phyloP scores from a whole-genome alignment of 2,329 filamentous ascomycete species.

The Exserohilum rostratum region DNA sequence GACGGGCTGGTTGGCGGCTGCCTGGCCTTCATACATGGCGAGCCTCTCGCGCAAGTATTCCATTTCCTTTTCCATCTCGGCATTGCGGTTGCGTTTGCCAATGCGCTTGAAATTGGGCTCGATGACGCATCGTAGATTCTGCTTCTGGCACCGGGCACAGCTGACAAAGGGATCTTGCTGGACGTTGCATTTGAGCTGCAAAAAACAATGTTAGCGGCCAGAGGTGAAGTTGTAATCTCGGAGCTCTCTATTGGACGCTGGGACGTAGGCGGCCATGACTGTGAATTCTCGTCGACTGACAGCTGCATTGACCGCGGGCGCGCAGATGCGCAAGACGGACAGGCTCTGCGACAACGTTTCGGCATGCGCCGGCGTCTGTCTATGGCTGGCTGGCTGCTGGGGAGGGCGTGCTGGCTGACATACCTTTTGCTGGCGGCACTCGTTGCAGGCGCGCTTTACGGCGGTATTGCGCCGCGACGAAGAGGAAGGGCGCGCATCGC shows the following conservation, averaged over 20 bases:
- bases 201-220: slow-evolving; percentile 25
- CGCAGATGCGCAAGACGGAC: too few species aligned
- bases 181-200: slow-evolving; percentile 80
- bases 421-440: slow-evolving; percentile 86
- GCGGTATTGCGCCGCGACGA: slow-evolving; percentile 42
- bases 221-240: not conserved
- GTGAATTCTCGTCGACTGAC: not conserved
- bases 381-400: not conserved
- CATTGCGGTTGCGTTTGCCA: slow-evolving; percentile 81
- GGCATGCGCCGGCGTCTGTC: not conserved
- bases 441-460: slow-evolving; percentile 78
- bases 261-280: not conserved
- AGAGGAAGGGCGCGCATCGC: slow-evolving; percentile 28
- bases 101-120: slow-evolving; percentile 87
- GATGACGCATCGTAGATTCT: slow-evolving; percentile 83
- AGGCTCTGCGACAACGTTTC: too few species aligned
- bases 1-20: slow-evolving; percentile 35
- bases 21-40: slow-evolving; percentile 64
- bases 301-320: not conserved
- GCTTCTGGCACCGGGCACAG: slow-evolving; percentile 77
- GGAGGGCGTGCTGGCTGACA: slow-evolving; percentile 24
- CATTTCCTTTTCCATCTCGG: slow-evolving; percentile 86
- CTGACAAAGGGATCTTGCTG: slow-evolving; percentile 78
- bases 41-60: slow-evolving; percentile 63
- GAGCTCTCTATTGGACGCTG: not conserved